These are phyloP conservation scores for Cercospora canescens DNA, from an alignment of 2,329 filamentous ascomycete genomes.

Conservation along the genomic window DNA sequence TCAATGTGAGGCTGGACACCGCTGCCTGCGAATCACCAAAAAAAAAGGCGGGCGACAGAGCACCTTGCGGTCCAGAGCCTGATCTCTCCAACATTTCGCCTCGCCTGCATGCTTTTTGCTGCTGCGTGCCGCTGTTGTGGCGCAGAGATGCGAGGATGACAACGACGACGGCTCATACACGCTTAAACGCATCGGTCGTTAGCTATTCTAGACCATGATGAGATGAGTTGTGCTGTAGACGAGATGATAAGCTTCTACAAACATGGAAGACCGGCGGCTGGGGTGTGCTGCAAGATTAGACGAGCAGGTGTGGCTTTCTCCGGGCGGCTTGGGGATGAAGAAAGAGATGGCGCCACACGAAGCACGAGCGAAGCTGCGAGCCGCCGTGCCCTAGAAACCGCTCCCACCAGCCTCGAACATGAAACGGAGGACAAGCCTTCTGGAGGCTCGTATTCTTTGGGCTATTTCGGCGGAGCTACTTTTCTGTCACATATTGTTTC, in stretches of 20 bases:
- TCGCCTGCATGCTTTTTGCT: no score
- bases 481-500: background rate
- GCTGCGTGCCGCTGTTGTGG: background rate
- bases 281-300: slow-evolving; percentile 12
- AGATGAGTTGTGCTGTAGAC: no score
- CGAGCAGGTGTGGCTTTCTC: slow-evolving; percentile 5
- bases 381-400: slow-evolving; percentile 2
- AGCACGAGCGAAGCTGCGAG: background rate
- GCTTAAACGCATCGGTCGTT: background rate
- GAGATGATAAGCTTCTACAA: background rate
- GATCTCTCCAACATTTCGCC: no score
- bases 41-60: background rate
- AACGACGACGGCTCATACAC: background rate
- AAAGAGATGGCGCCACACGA: slow-evolving; percentile 13
- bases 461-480: background rate
- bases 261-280: background rate
- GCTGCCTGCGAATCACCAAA: background rate
- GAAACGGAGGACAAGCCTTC: slow-evolving; percentile 10
- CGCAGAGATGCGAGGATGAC: background rate
- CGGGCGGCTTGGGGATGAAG: background rate
- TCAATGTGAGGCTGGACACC: slow-evolving; percentile 10
- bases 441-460: background rate
- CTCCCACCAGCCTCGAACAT: slow-evolving; percentile 9
- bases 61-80: background rate
- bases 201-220: no score